Conservation (phyloP, 805 yeast genomes). For the Wickerhamiella azymoides region DNA sequence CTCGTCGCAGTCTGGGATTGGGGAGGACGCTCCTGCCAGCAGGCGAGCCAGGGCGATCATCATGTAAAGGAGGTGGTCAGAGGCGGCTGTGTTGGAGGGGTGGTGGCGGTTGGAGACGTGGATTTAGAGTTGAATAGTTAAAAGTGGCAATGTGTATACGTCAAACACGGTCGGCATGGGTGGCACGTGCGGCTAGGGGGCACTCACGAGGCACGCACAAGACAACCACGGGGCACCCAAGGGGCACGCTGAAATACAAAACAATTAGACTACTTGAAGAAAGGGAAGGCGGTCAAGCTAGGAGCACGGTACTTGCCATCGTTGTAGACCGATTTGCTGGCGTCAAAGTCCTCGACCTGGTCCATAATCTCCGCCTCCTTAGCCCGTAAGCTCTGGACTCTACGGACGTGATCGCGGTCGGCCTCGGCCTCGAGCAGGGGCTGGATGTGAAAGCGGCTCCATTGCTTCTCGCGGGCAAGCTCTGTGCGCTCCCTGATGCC, state of each 20-base stretch:
- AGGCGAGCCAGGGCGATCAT: constrained; percentile 16
- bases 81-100: too few relatives aligned
- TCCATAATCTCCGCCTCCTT: constrained; percentile 59
- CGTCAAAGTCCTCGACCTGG: constrained; percentile 49
- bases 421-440: constrained; percentile 72
- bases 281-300: constrained; percentile 22
- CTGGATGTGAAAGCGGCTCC: constrained; percentile 60
- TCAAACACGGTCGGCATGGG: too few relatives aligned
- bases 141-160: too few relatives aligned
- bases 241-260: too few relatives aligned
- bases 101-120: too few relatives aligned
- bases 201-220: too few relatives aligned
- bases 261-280: constrained; percentile 13
- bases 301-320: constrained; percentile 32
- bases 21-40: constrained; percentile 38
- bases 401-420: constrained; percentile 64
- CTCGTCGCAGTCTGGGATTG: constrained; percentile 88
- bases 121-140: too few relatives aligned
- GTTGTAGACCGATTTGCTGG: constrained; percentile 34
- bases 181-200: too few relatives aligned
- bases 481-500: constrained; percentile 66
- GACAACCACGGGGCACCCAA: too few relatives aligned
- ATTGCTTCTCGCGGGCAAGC: constrained; percentile 56
- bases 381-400: constrained; percentile 48
- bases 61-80: not conserved